These are phyloP conservation scores for Ceratocystis alfenasii DNA, from an alignment of 2,329 filamentous ascomycete genomes.

Conservation along the genomic window DNA sequence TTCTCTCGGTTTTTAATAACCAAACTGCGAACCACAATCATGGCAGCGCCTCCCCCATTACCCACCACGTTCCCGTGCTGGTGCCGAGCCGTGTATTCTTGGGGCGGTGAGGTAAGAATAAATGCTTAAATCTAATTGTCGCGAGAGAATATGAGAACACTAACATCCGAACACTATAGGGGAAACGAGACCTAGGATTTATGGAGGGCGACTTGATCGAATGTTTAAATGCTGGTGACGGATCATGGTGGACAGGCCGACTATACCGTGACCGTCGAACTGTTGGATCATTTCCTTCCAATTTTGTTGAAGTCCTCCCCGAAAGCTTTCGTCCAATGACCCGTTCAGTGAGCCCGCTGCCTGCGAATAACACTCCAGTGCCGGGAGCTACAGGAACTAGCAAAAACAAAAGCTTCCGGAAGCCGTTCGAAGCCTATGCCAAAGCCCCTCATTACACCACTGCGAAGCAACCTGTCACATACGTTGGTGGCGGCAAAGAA, in stretches of 20 bases:
- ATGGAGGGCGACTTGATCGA: constrained; percentile 97
- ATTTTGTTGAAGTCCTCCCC: constrained; percentile 86
- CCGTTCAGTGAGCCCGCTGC: constrained; percentile 49
- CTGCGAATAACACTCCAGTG: constrained; percentile 43
- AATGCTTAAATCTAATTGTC: not conserved
- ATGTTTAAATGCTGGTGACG: constrained; percentile 93
- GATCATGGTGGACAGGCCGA: constrained; percentile 95
- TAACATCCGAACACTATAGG: constrained; percentile 36
- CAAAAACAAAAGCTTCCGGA: constrained; percentile 52
- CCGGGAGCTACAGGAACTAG: constrained; percentile 28
- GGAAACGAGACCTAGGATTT: constrained; percentile 88
- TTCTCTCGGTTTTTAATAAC: not conserved
- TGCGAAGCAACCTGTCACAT: constrained; percentile 48
- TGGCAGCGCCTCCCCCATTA: constrained; percentile 48
- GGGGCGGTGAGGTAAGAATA: constrained; percentile 64
- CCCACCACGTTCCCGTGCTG: constrained; percentile 79
- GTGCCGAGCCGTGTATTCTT: constrained; percentile 84
- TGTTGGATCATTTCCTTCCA: constrained; percentile 88
- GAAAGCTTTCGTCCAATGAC: constrained; percentile 69
- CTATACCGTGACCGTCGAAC: constrained; percentile 80
- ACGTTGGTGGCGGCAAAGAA: constrained; percentile 34
- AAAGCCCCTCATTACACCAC: constrained; percentile 56
- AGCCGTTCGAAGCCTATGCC: constrained; percentile 55
- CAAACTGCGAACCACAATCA: constrained; percentile 27
- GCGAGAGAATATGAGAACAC: not conserved